Evolutionary conservation across 495 filamentous ascomycete species (phyloP).

Genomic region (Rostrohypoxylon terebratum): DNA sequence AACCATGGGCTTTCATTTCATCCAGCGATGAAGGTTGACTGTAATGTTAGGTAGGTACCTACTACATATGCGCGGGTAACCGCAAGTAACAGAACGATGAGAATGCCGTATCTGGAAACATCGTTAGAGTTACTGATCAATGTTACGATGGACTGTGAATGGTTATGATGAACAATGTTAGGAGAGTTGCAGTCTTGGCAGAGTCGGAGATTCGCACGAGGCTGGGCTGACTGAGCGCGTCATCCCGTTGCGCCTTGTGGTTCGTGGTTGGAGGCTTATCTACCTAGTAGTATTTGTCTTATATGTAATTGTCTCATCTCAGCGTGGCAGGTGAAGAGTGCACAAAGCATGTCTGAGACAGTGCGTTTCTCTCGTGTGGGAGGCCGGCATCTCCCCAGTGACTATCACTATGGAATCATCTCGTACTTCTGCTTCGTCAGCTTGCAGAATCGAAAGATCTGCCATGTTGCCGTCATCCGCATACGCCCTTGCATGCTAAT

Average conservation of each 20-base stretch:
- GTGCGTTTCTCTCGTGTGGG: not conserved
- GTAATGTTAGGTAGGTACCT: too few species aligned
- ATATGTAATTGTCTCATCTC: constrained; percentile 12
- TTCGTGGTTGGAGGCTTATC: constrained; percentile 2
- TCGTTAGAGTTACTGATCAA: constrained; percentile 26
- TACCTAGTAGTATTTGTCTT: not conserved
- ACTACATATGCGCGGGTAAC: not conserved
- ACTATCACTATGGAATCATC: not conserved
- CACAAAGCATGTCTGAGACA: constrained; percentile 19
- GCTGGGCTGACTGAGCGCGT: constrained; percentile 15
- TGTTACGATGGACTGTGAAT: constrained; percentile 7
- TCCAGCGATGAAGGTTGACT: not conserved
- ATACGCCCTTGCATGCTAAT: constrained; percentile 37
- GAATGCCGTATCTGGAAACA: constrained; percentile 32
- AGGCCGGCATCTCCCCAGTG: not conserved
- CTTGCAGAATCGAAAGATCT: constrained; percentile 30
- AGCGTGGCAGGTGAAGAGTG: constrained; percentile 3
- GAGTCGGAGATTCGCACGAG: constrained; percentile 13
- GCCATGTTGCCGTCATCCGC: constrained; percentile 9
- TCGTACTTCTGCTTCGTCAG: constrained; percentile 29
- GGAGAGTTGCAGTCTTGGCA: constrained; percentile 17
- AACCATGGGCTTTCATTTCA: not conserved
- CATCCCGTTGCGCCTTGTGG: constrained; percentile 17
- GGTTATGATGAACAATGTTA: not conserved
- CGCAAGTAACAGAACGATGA: constrained; percentile 23